Base-by-base conservation (phyloP, 768 basidiomycete species). In the Xerocomellus intermedius region DNA sequence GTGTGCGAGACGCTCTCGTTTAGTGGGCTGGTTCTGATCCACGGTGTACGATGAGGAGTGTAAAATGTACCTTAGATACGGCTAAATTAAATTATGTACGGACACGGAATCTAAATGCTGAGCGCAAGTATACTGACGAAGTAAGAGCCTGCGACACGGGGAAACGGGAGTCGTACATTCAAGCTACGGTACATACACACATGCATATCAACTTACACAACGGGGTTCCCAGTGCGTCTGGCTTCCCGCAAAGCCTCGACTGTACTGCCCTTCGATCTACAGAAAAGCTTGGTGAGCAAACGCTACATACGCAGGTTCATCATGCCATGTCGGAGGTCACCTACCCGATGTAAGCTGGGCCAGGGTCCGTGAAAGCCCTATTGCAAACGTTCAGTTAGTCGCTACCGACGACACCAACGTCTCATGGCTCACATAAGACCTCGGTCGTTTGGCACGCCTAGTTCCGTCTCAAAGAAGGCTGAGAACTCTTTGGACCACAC, bases 401-500 rank as follows among this genome's bases (percentile, higher is more conserved):
- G 28, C 19, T 19, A 3, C 8, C 17, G 36, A 37, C 21, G 6
- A 24, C 13, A 30, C n/a, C 21, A 10, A 19, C 28, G 5, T 21
- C 21, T 39, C 8, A 14, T 5, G 19, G 52, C 66, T 55, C 43
- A 83, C 83, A 89, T 82, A 62, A 87, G 87, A 46, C 83, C 85
- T 44, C 85, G 77, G 58, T 82, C 71, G 2, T 70, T 76, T 0
- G 71, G 67, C 17, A 81, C 67, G 8, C 78, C 79, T 3, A 89
- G 70, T 53, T 82, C 82, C 61, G 76, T 67, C 57, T 80, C 64
- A 63, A 89, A 77, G 67, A 78, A 86, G 10, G 71, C 64, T 48
- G 82, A 82, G 52, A 88, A 76, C 3, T 65, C 72, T 60, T 78
- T 78, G 68, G 83, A 82, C 69, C 84, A 87, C 37, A 55, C 55